Conservation (phyloP, 257 asterid genomes). For the Solanum sitiens region DNA sequence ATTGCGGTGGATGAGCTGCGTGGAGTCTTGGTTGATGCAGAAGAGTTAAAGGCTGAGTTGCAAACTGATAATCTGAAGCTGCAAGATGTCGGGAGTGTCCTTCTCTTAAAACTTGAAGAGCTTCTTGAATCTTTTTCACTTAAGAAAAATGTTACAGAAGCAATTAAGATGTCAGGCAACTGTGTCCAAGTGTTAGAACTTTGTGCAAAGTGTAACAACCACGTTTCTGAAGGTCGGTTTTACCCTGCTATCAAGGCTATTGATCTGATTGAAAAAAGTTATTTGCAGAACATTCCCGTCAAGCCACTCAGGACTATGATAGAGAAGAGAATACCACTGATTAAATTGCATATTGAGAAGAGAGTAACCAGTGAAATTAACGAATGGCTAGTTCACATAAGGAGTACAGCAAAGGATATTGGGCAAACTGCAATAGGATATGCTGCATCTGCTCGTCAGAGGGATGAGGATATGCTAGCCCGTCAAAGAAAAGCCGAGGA, state of each 20-base stretch:
- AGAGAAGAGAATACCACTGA: slow-evolving; percentile 52
- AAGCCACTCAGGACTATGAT: slow-evolving; percentile 44
- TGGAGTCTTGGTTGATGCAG: slow-evolving; percentile 89
- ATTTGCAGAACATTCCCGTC: slow-evolving; percentile 58
- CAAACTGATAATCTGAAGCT: slow-evolving; percentile 69
- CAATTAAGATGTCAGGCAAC: slow-evolving; percentile 66
- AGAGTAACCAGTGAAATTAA: slow-evolving; percentile 70
- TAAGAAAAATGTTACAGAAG: slow-evolving; percentile 73
- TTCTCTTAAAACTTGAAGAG: slow-evolving; percentile 73
- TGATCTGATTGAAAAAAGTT: slow-evolving; percentile 63
- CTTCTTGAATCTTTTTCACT: slow-evolving; percentile 70
- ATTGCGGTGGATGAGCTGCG: slow-evolving; percentile 92
- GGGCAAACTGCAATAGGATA: slow-evolving; percentile 83
- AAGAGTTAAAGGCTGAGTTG: slow-evolving; percentile 78
- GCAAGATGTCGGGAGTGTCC: slow-evolving; percentile 69
- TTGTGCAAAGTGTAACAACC: slow-evolving; percentile 70
- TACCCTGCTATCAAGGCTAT: slow-evolving; percentile 90
- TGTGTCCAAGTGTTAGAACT: slow-evolving; percentile 76
- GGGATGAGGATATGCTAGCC: slow-evolving; percentile 90
- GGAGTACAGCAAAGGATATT: slow-evolving; percentile 73
- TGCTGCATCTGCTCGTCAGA: slow-evolving; percentile 82
- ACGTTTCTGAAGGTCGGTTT: slow-evolving; percentile 66
- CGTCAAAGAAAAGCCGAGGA: slow-evolving; percentile 93
- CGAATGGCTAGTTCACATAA: slow-evolving; percentile 81
- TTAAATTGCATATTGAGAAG: slow-evolving; percentile 72